These are phyloP conservation scores for Clarireedia paspali DNA, from an alignment of 2,329 filamentous ascomycete species.

Conservation along the genomic window DNA sequence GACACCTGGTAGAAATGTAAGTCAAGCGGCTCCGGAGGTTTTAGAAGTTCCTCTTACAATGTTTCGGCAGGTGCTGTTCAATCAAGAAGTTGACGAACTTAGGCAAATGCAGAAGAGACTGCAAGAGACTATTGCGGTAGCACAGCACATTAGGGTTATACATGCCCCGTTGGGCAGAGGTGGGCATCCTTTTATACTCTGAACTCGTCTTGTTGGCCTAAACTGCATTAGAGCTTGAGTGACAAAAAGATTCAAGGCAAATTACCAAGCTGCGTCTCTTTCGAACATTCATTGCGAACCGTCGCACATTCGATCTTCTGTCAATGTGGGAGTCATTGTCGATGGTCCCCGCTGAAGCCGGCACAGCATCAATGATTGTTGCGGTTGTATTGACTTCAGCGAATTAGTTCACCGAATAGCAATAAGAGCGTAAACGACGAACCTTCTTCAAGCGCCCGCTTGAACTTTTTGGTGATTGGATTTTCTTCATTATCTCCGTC, in stretches of 20 bases:
- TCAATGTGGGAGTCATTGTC: not conserved
- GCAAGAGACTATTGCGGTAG: constrained; percentile 29
- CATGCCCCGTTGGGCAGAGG: constrained; percentile 22
- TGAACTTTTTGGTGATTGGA: not conserved
- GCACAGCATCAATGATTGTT: not conserved
- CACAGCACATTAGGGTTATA: constrained; percentile 26
- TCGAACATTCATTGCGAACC: not conserved
- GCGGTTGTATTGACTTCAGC: not conserved
- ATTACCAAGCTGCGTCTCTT: not conserved
- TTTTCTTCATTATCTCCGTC: not conserved
- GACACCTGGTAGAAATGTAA: not conserved
- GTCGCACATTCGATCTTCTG: not conserved
- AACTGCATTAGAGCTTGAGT: not conserved
- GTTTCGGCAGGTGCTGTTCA: constrained; percentile 17
- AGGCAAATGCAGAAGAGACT: constrained; percentile 29
- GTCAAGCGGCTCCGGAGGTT: not conserved
- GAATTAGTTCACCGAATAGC: no score
- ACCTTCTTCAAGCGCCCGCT: not conserved
- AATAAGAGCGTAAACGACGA: not conserved
- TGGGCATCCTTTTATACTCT: constrained; percentile 18
- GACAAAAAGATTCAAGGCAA: not conserved
- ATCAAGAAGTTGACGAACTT: constrained; percentile 28
- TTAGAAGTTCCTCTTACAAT: constrained; percentile 14
- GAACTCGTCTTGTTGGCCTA: constrained; percentile 13
- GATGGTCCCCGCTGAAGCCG: not conserved